Evolutionary conservation across 2,329 filamentous ascomycete genomes (phyloP), one percentile per base, ranked within the genome.

Genomic region (Cytospora piceicola): DNA sequence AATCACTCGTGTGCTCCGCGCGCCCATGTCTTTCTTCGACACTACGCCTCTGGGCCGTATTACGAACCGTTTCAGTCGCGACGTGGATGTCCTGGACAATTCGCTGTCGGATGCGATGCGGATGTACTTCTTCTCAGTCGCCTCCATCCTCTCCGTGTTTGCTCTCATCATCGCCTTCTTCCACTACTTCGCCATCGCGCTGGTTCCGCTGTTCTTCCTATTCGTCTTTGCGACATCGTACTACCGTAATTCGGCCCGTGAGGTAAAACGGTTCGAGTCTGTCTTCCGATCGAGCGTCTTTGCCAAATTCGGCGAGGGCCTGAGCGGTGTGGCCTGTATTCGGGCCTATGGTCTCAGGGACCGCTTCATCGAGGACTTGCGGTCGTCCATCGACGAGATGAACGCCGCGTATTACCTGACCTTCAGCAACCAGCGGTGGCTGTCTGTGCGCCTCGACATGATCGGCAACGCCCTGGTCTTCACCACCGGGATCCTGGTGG

Each of bases 41-140:
- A 98, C 95, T 0, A 98, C 95, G 0, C 95, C 95, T 0, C 84
- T 98, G 1, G 95, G 95, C 24, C 90, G 94, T 46, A 97, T 98
- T 75, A 97, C 93, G 27, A 98, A 98, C 76, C 91, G 95, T 20
- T 98, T 98, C 78, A 96, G 93, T 36, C 90, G 94, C 71, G 95
- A 99, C 73, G 91, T 98, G 51, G 93, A 97, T 73, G 92, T 95
- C 64, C 96, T 98, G 93, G 95, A 98, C 79, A 97, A 97, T 76
- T 92, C 89, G 65, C 80, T 97, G 53, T 90, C 90, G 0, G 94
- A 97, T 72, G 90, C 92, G 4, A 92, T 97, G 78, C 88, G 94
- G 70, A 96, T 97, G 88, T 97, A 94, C 80, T 90, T 94, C 72
- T 80, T 97, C 71, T 97, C 93, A 1, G 79, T 96, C 71, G 89